Evolutionary conservation across 78 protist species (phyloP).

Genomic region (Speleostelium caveatum): DNA sequence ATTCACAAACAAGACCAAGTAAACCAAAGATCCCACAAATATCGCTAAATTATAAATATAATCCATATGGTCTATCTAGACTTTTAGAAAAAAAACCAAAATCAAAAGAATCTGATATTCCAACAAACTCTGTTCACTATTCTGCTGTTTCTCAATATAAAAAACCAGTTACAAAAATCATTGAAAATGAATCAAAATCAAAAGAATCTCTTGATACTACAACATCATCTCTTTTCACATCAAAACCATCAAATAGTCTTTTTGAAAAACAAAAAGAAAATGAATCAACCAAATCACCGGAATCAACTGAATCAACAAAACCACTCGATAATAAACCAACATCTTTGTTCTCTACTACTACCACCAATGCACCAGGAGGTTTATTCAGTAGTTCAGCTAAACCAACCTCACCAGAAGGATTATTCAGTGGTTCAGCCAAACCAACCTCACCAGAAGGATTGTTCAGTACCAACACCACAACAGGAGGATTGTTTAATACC

Average conservation of each 20-base stretch:
- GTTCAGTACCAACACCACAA: not conserved
- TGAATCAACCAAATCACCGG: not conserved
- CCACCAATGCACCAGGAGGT: too few relatives aligned
- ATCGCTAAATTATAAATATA: slow-evolving; percentile 40
- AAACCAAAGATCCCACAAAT: slow-evolving; percentile 50
- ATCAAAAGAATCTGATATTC: slow-evolving; percentile 33
- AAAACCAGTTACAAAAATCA: slow-evolving; percentile 11
- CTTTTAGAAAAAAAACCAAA: slow-evolving; percentile 70
- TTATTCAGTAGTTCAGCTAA: not conserved
- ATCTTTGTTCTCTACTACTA: not conserved
- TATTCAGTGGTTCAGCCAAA: not conserved
- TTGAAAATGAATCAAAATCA: not conserved
- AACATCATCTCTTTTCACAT: not conserved
- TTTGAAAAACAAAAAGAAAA: not conserved
- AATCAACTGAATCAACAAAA: not conserved
- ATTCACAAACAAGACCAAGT: not conserved
- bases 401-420: not conserved
- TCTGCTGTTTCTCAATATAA: slow-evolving; percentile 61
- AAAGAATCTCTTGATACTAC: not conserved
- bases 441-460: not conserved
- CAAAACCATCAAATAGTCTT: not conserved
- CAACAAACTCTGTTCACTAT: slow-evolving; percentile 32
- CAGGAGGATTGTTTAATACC: not conserved
- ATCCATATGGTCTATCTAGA: slow-evolving; percentile 63
- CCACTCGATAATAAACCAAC: not conserved